Base-by-base conservation (phyloP, 2,329 filamentous ascomycete genomes). In the Scedosporium boydii region DNA sequence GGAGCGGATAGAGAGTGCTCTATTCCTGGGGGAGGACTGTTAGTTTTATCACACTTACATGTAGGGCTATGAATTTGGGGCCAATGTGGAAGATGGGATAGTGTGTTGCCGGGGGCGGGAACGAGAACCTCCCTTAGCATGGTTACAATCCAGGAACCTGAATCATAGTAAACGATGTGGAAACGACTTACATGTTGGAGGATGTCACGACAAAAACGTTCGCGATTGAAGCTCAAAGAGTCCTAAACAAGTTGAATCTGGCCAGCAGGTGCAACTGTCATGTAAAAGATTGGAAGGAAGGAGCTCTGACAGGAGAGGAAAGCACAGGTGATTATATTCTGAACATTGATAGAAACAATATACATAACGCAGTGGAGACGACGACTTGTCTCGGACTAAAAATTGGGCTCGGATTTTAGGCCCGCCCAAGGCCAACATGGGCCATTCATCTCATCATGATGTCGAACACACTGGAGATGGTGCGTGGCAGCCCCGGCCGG, bases 1-100 rank as follows among this genome's bases (percentile, higher is more conserved):
- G 64, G 87, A 89, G 69, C 89, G 87, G 70, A 90, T 84, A 34
- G 88, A 91, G 64, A 91, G 82, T 64, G 86, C 84, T 70, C 89
- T 88, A 70, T 89, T 88, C 87, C 87, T 90, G 68, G 42, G 44
- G 12, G 6, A 23, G 16, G 38, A 6, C 10, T 29, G 38, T 58
- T 51, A 58, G 60, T 48, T 38, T 38, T 38, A 38, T 14, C 34
- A 9, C 34, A 38, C 34, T 38, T 38, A 38, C 4, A 38, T 1
- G 34, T 38, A 12, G 3, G 2, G 10, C 2, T 34, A 38, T 14
- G 34, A 9, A 14, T 9, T 3, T 9, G 4, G 10, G 12, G 34
- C 10, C 10, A 38, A 38, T 38, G 34, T 38, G 34, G 34, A 38
- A 38, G 9, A 38, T 14, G 34, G 34, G 34, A 14, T 14, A 3